phyloP scores from a whole-genome alignment of 768 basidiomycete genomes.

The Wakefieldia striispora region DNA sequence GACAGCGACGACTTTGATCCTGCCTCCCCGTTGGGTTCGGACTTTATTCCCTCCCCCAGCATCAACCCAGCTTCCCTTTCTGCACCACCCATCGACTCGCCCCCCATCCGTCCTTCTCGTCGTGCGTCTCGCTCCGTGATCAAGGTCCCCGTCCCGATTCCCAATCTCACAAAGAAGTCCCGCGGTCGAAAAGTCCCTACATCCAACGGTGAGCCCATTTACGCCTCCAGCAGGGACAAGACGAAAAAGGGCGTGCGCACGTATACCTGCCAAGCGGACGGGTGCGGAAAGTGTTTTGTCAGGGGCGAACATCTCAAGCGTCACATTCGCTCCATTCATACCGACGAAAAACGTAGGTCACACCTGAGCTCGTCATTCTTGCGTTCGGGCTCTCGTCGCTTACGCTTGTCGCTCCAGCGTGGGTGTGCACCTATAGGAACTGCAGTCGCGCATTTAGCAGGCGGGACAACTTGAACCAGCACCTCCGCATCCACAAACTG shows the following conservation, averaged over 20 bases:
- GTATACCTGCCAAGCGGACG: slow-evolving; percentile 65
- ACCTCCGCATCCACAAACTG: slow-evolving; percentile 57
- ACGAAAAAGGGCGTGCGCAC: slow-evolving; percentile 39
- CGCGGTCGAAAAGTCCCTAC: slow-evolving; percentile 50
- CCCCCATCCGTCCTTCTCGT: slow-evolving; percentile 15
- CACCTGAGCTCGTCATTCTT: background rate
- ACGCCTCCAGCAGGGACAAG: slow-evolving; percentile 30
- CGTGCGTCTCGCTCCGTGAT: slow-evolving; percentile 24
- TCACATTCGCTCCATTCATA: slow-evolving; percentile 79
- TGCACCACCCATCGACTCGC: background rate
- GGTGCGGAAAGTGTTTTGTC: slow-evolving; percentile 77
- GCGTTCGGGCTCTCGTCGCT: background rate
- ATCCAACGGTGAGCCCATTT: slow-evolving; percentile 23
- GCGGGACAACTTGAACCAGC: slow-evolving; percentile 75
- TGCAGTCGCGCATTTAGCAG: slow-evolving; percentile 74
- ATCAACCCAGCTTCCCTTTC: slow-evolving; percentile 12
- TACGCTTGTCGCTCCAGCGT: slow-evolving; percentile 20
- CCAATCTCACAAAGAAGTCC: slow-evolving; percentile 49
- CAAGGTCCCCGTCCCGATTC: slow-evolving; percentile 43
- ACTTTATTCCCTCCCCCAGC: slow-evolving; percentile 14
- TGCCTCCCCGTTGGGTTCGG: slow-evolving; percentile 24
- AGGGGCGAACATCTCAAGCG: slow-evolving; percentile 80
- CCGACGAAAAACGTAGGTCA: slow-evolving; percentile 79
- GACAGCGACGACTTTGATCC: slow-evolving; percentile 20
- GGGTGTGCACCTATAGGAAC: slow-evolving; percentile 49